Base-by-base conservation (phyloP, 805 yeast species). In the Kuraishia cidri region DNA sequence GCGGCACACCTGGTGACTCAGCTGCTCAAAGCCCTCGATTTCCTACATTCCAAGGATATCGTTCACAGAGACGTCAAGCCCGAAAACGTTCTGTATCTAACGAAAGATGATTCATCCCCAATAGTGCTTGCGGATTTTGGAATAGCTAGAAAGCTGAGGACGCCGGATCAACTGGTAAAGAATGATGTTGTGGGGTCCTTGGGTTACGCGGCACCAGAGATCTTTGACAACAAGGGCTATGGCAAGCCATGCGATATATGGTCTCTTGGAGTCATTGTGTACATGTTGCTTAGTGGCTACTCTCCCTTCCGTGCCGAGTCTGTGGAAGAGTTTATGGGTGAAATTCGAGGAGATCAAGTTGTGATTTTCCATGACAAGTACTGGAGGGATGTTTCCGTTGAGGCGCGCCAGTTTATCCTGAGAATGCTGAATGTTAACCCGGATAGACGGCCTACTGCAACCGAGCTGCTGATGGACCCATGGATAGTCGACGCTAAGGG, bases 201-300 rank as follows among this genome's bases (percentile, higher is more conserved):
- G 56, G 97, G 98, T 2, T 90, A 90, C 54, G 96, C 95, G 21
- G 97, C 97, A 0, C 98, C 98, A 0, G 98, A 90, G 50, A 87
- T 90, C 6, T 68, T 90, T 24, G 58, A 76, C 26, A 77, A 82
- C 11, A 62, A 66, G 25, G 62, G 62, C 24, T 96, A 90, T 56
- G 95, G 96, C 24, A 85, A 83, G 47, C 90, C 96, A 1, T 90
- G 96, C 58, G 98, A 90, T 54, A 73, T 90, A 35, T 90, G 98
- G 98, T 82, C 95, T 1, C 52, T 90, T 24, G 98, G 98, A 24
- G 94, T 90, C 6, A 84, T 90, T 29, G 75, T 95, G 0, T 92
- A 86, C 55, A 88, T 97, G 0, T 59, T 88, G 29, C 64, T 90
- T 29, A 85, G 92, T 45, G 98, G 98, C 1, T 86, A 87, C 52